These are phyloP conservation scores for Isochrysis galbana DNA, from an alignment of 78 protist species.

Conservation along the genomic window DNA sequence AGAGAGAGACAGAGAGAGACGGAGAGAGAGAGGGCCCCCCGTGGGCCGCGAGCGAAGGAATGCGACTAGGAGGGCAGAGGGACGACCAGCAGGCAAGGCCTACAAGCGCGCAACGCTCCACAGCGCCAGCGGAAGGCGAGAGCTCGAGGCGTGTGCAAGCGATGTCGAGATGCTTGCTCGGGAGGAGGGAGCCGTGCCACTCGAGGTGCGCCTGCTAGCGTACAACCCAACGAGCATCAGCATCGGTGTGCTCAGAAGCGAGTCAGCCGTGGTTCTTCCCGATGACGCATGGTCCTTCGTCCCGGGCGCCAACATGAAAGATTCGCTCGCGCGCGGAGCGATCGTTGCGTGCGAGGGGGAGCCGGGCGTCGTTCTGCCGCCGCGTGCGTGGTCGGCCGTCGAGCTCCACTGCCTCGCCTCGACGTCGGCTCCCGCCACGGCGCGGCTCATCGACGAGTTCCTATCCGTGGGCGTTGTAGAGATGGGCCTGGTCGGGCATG, in stretches of 20 bases:
- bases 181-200: not conserved
- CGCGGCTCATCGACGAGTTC: not conserved
- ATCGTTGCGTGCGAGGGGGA: not conserved
- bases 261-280: not conserved
- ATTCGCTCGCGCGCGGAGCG: not conserved
- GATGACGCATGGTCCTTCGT: not conserved
- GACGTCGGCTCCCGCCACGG: not conserved
- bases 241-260: not conserved
- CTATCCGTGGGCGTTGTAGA: not conserved
- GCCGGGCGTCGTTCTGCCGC: not conserved
- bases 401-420: not conserved
- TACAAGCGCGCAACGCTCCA: no score
- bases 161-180: not conserved
- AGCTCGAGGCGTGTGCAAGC: not conserved
- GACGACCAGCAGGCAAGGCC: no score
- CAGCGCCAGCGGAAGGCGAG: not conserved
- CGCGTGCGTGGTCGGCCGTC: not conserved
- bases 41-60: no score
- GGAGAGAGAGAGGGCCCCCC: no score
- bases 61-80: no score
- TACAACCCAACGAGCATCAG: not conserved
- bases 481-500: not conserved
- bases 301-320: not conserved
- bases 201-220: not conserved
- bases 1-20: no score